A percentile compares a stretch with the other conserved stretches of the same genome.
phyloP scores from a whole-genome alignment of 257 asterid genomes.

The Nicotiana benthamiana region DNA sequence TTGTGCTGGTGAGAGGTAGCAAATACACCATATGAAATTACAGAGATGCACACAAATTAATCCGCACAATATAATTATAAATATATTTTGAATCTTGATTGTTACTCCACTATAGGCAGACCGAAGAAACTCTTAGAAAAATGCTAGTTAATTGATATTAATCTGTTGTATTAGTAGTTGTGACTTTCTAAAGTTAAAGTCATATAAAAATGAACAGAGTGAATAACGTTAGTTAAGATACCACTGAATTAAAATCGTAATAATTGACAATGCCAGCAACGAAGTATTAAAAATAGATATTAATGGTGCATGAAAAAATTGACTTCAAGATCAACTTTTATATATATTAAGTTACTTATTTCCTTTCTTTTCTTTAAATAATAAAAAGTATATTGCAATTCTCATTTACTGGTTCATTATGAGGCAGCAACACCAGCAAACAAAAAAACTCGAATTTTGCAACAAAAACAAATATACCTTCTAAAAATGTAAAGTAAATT shows the following conservation, averaged over 20 bases:
- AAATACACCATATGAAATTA: too few relatives aligned
- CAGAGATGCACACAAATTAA: too few relatives aligned
- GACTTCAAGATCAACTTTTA: not conserved
- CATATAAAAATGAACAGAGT: not conserved
- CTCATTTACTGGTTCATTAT: not conserved
- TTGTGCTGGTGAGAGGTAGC: fast-evolving
- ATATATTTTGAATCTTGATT: not conserved
- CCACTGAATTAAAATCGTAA: too few relatives aligned
- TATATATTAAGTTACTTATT: not conserved
- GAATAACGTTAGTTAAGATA: not conserved
- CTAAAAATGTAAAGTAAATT: not conserved
- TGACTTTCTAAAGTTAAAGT: not conserved
- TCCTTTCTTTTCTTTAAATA: not conserved
- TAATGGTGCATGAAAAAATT: too few relatives aligned
- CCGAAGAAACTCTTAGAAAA: not conserved
- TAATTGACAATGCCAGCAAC: not conserved
- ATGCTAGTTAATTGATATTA: not conserved
- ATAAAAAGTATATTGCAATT: not conserved
- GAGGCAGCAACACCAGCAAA: not conserved
- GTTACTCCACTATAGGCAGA: not conserved
- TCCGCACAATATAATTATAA: too few relatives aligned
- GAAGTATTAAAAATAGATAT: not conserved
- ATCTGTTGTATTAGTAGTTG: not conserved
- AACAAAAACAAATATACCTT: not conserved
- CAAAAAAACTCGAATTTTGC: not conserved